phyloP scores from a whole-genome alignment of 352 stramenopile genomes.

The Pythium sp. region DNA sequence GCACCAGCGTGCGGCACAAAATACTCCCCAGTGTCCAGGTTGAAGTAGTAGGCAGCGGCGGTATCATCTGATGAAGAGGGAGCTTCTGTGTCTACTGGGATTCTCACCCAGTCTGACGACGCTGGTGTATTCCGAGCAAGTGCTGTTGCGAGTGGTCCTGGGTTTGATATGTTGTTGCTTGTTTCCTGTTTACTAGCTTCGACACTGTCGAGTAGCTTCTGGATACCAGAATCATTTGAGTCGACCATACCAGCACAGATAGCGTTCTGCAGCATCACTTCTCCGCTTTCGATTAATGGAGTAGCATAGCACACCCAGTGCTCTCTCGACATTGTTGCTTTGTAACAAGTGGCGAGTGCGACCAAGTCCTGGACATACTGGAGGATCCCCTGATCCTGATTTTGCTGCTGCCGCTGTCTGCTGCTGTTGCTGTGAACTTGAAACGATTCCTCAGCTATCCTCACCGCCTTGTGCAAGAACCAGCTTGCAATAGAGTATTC shows the following conservation, averaged over 20 bases:
- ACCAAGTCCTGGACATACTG: constrained; percentile 27
- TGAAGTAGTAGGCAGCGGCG: constrained; percentile 41
- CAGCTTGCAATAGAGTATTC: constrained; percentile 45
- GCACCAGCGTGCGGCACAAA: constrained; percentile 6
- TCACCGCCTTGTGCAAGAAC: constrained; percentile 38
- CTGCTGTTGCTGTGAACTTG: neutral
- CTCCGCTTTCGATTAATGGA: constrained; percentile 20
- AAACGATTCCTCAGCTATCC: neutral
- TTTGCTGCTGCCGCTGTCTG: neutral
- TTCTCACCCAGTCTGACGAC: constrained; percentile 59
- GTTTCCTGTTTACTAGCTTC: constrained; percentile 17
- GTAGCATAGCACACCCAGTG: constrained; percentile 11
- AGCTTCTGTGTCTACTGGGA: constrained; percentile 5
- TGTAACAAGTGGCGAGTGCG: constrained; percentile 39
- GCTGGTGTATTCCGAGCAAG: constrained; percentile 34
- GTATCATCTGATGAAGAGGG: neutral
- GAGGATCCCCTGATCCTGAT: neutral
- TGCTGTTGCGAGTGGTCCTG: constrained; percentile 27
- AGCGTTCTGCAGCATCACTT: constrained; percentile 11
- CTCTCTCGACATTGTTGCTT: constrained; percentile 26
- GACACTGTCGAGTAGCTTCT: constrained; percentile 4
- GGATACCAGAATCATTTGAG: neutral
- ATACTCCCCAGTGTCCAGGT: constrained; percentile 58
- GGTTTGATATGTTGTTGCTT: constrained; percentile 12
- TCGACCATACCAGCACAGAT: neutral